Base-by-base conservation (phyloP, 306 rosid species). In the Vigna mungo region DNA sequence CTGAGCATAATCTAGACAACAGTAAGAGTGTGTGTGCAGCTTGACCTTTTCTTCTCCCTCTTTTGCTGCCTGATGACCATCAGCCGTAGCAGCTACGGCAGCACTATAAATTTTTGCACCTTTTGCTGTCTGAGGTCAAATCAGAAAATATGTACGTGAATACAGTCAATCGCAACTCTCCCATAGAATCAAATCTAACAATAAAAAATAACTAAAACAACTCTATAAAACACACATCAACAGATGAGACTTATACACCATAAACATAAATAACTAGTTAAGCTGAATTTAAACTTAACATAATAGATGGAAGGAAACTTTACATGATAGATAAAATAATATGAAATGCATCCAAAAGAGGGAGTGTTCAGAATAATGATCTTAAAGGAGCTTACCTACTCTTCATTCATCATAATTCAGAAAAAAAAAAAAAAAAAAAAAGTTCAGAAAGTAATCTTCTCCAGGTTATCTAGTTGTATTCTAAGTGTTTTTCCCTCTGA, bases 21-120 rank as follows among this genome's bases (percentile, higher is more conserved):
- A 93, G 82, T 91, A 91, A 61, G 98, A 89, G 85, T 92, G 99
- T 46, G 99, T 96, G 81, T 96, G 98, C 88, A 92, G 78, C 88
- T 92, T 92, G 83, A 92, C 85, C 86, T 96, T 92, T 84, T 95
- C 96, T 62, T 95, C 96, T 71, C 98, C 98, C 72, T 95, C 97
- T 81, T 92, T 95, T 34, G 41, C 27, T 30, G 49, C 73, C 2
- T 32, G 89, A 46, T 84, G 88, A 58, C 94, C 88, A 64, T 92
- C 99, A 46, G 75, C 90, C 49, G 96, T 87, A 82, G 97, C 97
- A 70, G 98, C 97, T 17, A 92, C 89, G 18, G 99, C 96, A 75
- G 97, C 97, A 74, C 91, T 95, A 76, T 85, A 90, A 68, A 95
- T 86, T 84, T 95, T 95, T 51, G 97, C 97, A 58, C 99, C 97